Conservation (phyloP, 768 basidiomycete species). For the Plicaturopsis crispa region DNA sequence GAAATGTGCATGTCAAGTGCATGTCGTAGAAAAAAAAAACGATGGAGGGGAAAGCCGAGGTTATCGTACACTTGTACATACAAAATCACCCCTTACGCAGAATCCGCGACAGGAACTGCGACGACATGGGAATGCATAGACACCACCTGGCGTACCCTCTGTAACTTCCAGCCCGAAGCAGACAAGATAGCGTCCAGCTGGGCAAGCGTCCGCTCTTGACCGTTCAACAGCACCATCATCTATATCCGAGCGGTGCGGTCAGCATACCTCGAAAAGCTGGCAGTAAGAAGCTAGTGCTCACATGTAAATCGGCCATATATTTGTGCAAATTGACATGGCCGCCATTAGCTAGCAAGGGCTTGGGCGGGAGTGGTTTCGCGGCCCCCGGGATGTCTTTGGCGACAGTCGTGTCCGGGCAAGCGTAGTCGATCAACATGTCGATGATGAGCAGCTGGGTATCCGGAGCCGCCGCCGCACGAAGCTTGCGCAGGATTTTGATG, state of each 20-base stretch:
- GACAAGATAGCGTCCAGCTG: slow-evolving; percentile 3
- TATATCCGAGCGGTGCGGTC: neutral
- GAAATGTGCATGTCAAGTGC: too few relatives aligned
- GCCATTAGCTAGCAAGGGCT: slow-evolving; percentile 8
- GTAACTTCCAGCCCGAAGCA: slow-evolving; percentile 7
- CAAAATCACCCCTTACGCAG: too few relatives aligned
- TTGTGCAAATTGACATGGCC: slow-evolving; percentile 5
- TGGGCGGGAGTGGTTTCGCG: slow-evolving; percentile 1
- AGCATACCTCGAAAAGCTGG: neutral
- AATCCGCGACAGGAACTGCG: neutral
- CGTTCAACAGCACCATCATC: slow-evolving; percentile 7
- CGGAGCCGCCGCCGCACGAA: slow-evolving; percentile 24
- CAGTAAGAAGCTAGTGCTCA: slow-evolving; percentile 3
- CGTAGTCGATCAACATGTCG: slow-evolving; percentile 14
- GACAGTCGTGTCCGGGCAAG: neutral
- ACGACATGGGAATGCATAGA: slow-evolving; percentile 7
- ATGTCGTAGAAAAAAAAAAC: too few relatives aligned
- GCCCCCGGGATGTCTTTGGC: slow-evolving; percentile 5
- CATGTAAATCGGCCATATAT: slow-evolving; percentile 7
- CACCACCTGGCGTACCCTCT: slow-evolving; percentile 2
- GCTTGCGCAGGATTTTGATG: slow-evolving; percentile 21
- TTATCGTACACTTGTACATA: too few relatives aligned
- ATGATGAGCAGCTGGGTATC: slow-evolving; percentile 20
- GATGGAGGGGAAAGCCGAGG: too few relatives aligned
- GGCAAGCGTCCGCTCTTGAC: slow-evolving; percentile 8